phyloP scores from a whole-genome alignment of 2,329 filamentous ascomycete species.

The Shiraia sp. region DNA sequence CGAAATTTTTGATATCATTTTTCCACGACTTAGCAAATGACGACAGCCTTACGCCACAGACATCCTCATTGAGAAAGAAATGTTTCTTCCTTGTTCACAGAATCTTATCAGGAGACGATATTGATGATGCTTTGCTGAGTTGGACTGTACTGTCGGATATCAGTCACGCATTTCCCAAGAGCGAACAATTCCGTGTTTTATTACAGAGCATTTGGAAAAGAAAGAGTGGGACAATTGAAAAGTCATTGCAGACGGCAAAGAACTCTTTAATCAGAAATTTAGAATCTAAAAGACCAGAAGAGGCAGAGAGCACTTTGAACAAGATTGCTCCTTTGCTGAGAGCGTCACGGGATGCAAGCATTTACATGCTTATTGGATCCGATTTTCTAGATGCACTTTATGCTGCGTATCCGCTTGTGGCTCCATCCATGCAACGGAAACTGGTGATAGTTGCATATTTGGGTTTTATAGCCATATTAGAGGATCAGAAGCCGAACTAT shows the following conservation, averaged over 20 bases:
- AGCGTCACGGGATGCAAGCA: constrained; percentile 59
- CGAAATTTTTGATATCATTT: constrained; percentile 69
- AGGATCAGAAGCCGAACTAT: constrained; percentile 68
- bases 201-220: constrained; percentile 58
- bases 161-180: constrained; percentile 68
- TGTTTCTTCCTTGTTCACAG: constrained; percentile 68
- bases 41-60: constrained; percentile 41
- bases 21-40: constrained; percentile 56
- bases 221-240: constrained; percentile 56
- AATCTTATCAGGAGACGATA: constrained; percentile 54
- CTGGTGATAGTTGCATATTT: constrained; percentile 77
- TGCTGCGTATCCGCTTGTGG: constrained; percentile 66
- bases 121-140: constrained; percentile 56
- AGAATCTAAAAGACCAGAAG: constrained; percentile 63
- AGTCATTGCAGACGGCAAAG: constrained; percentile 63
- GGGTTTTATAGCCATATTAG: constrained; percentile 71
- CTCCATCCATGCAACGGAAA: constrained; percentile 64
- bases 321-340: constrained; percentile 67
- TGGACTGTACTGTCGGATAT: constrained; percentile 73
- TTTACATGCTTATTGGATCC: constrained; percentile 77
- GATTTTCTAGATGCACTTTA: constrained; percentile 83
- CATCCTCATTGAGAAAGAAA: constrained; percentile 61
- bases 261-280: constrained; percentile 64
- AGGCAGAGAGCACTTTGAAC: constrained; percentile 59
- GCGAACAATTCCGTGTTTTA: constrained; percentile 56